phyloP scores from a whole-genome alignment of 139 green algal species.

The Chlorella sp. region DNA sequence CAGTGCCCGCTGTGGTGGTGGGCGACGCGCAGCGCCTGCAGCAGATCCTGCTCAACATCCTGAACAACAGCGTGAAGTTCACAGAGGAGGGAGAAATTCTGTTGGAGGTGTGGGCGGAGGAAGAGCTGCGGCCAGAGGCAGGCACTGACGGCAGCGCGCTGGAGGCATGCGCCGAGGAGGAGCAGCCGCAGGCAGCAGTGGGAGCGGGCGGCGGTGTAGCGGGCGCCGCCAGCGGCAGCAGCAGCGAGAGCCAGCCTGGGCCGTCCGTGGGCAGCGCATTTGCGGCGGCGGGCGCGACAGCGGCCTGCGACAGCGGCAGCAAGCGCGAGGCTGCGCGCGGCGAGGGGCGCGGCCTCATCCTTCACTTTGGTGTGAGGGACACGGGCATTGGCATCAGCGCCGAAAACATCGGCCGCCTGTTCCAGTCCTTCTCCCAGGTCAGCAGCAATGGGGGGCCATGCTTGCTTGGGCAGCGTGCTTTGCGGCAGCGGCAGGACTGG shows the following conservation, averaged over 20 bases:
- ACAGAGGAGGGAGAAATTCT: slow-evolving; percentile 82
- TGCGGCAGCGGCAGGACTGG: too few relatives aligned
- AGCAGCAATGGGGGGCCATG: too few relatives aligned
- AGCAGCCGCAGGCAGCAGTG: not conserved
- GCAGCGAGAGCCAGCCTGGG: slow-evolving; percentile 16
- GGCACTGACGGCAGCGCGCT: too few relatives aligned
- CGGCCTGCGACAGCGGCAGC: not conserved
- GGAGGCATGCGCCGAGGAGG: not conserved
- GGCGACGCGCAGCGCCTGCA: slow-evolving; percentile 83
- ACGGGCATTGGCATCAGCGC: slow-evolving; percentile 83
- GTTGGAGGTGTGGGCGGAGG: slow-evolving; percentile 72
- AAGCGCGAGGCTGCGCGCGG: not conserved
- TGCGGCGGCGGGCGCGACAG: too few relatives aligned
- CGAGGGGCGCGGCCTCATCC: slow-evolving; percentile 9
- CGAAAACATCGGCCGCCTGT: slow-evolving; percentile 69
- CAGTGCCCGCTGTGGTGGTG: slow-evolving; percentile 44
- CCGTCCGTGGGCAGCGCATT: not conserved
- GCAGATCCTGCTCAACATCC: slow-evolving; percentile 89
- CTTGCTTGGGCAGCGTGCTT: too few relatives aligned
- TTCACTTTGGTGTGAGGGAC: slow-evolving; percentile 82
- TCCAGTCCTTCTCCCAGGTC: slow-evolving; percentile 84
- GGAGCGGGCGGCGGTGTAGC: not conserved
- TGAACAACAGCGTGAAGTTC: slow-evolving; percentile 95
- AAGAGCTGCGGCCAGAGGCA: not conserved
- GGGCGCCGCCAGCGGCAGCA: not conserved